Percentiles rank a stretch among this genome's conserved stretches.
Conservation (phyloP, 139 green algal species). For the Trebouxia sp. region DNA sequence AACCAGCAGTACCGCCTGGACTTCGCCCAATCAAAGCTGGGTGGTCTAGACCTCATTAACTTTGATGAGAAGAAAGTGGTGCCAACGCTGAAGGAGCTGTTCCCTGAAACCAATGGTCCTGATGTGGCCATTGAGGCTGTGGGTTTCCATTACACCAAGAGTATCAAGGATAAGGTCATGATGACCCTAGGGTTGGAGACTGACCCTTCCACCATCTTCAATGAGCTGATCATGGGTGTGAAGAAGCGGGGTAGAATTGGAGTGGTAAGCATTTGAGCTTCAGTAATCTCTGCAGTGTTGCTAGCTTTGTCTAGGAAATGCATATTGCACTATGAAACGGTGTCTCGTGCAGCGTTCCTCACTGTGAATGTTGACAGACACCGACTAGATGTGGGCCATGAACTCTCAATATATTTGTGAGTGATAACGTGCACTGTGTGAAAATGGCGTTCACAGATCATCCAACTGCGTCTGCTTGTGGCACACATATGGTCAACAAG, state of each 20-base stretch:
- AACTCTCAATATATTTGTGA: too few relatives aligned
- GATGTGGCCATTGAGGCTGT: slow-evolving; percentile 75
- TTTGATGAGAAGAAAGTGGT: slow-evolving; percentile 48
- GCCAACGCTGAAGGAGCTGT: slow-evolving; percentile 41
- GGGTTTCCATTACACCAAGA: slow-evolving; percentile 74
- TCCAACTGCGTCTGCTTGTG: too few relatives aligned
- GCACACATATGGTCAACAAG: too few relatives aligned
- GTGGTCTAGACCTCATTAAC: slow-evolving; percentile 61
- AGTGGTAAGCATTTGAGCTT: neutral
- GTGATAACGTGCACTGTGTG: too few relatives aligned
- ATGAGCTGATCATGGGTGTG: slow-evolving; percentile 69
- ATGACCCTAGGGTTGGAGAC: slow-evolving; percentile 66
- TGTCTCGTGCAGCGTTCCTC: too few relatives aligned
- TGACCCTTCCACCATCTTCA: slow-evolving; percentile 73
- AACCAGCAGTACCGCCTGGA: slow-evolving; percentile 57
- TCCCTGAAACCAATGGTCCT: slow-evolving; percentile 46
- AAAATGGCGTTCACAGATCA: too few relatives aligned
- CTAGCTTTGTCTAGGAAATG: too few relatives aligned
- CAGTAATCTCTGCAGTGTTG: too few relatives aligned
- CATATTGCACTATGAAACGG: too few relatives aligned
- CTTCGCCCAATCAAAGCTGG: slow-evolving; percentile 39
- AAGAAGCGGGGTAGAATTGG: slow-evolving; percentile 5
- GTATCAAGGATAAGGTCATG: slow-evolving; percentile 50
- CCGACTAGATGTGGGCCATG: too few relatives aligned
- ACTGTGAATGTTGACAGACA: too few relatives aligned